Evolutionary conservation across 2,329 filamentous ascomycete genomes (phyloP).

Genomic region (Grosmannia huntii): DNA sequence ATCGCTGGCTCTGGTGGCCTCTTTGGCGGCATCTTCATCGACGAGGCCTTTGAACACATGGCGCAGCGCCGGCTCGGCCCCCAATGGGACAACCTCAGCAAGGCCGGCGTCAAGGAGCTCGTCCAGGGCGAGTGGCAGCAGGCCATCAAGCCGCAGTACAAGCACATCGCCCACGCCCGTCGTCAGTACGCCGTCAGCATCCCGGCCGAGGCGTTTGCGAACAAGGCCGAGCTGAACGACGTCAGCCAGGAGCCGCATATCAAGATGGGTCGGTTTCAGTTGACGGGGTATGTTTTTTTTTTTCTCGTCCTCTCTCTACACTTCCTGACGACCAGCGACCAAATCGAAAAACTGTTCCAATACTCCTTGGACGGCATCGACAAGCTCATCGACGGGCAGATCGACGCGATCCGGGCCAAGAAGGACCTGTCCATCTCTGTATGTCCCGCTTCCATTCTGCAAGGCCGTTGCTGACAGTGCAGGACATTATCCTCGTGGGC

Average conservation of each 20-base stretch:
- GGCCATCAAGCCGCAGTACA: slow-evolving; percentile 19
- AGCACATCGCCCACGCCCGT: slow-evolving; percentile 20
- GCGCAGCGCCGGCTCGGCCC: slow-evolving; percentile 31
- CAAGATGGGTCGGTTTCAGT: slow-evolving; percentile 6
- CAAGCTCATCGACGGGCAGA: slow-evolving; percentile 22
- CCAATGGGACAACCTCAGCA: slow-evolving; percentile 29
- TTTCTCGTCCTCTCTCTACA: background rate
- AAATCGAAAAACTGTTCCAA: slow-evolving; percentile 18
- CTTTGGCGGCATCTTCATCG: slow-evolving; percentile 37
- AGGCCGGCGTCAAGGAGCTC: slow-evolving; percentile 30
- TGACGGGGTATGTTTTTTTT: slow-evolving; percentile 16
- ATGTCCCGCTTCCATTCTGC: background rate
- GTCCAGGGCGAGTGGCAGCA: slow-evolving; percentile 28
- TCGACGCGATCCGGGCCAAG: slow-evolving; percentile 2
- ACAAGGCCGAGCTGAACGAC: slow-evolving; percentile 7
- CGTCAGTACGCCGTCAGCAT: slow-evolving; percentile 8
- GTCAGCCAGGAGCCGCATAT: slow-evolving; percentile 6
- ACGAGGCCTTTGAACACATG: slow-evolving; percentile 33
- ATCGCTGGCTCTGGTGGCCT: slow-evolving; percentile 34
- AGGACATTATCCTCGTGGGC: slow-evolving; percentile 34
- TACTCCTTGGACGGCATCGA: slow-evolving; percentile 29
- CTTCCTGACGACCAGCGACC: slow-evolving; percentile 11
- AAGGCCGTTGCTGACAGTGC: background rate
- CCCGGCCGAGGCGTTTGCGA: slow-evolving; percentile 7
- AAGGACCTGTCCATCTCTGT: slow-evolving; percentile 2